phyloP scores from a whole-genome alignment of 1,139 yeast species.

The Saccharomyces pastorianus region DNA sequence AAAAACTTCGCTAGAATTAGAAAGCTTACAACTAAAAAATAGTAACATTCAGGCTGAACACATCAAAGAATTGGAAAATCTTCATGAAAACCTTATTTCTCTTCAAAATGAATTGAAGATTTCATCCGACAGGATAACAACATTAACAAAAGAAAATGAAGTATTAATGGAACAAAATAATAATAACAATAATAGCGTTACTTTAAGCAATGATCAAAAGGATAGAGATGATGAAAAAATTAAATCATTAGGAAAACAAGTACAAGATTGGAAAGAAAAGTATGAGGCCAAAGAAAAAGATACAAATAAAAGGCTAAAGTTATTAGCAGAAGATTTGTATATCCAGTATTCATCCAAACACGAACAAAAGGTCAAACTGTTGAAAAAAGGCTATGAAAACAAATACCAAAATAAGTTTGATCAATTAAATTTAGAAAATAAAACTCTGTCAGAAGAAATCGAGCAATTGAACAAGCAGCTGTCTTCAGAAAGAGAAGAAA shows the following conservation, averaged over 20 bases:
- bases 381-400: constrained; percentile 45
- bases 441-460: constrained; percentile 39
- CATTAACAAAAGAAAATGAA: constrained; percentile 22
- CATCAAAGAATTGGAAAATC: constrained; percentile 32
- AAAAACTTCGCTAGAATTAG: constrained; percentile 23
- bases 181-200: background rate
- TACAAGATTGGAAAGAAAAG: constrained; percentile 25
- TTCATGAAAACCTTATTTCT: constrained; percentile 32
- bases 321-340: constrained; percentile 58
- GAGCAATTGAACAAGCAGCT: constrained; percentile 40
- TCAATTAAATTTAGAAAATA: constrained; percentile 37
- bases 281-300: constrained; percentile 34
- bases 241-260: constrained; percentile 19
- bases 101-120: constrained; percentile 26
- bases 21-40: constrained; percentile 21
- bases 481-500: constrained; percentile 44
- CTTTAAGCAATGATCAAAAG: constrained; percentile 3
- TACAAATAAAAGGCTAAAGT: constrained; percentile 45
- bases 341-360: constrained; percentile 64
- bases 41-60: constrained; percentile 31
- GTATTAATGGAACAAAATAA: constrained; percentile 8
- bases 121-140: constrained; percentile 24
- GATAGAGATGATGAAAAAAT: constrained; percentile 13
- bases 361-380: constrained; percentile 49
- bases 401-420: constrained; percentile 41